These are phyloP conservation scores for Eimeria brunetti DNA, from an alignment of 169 alveolate species.

Conservation along the genomic window DNA sequence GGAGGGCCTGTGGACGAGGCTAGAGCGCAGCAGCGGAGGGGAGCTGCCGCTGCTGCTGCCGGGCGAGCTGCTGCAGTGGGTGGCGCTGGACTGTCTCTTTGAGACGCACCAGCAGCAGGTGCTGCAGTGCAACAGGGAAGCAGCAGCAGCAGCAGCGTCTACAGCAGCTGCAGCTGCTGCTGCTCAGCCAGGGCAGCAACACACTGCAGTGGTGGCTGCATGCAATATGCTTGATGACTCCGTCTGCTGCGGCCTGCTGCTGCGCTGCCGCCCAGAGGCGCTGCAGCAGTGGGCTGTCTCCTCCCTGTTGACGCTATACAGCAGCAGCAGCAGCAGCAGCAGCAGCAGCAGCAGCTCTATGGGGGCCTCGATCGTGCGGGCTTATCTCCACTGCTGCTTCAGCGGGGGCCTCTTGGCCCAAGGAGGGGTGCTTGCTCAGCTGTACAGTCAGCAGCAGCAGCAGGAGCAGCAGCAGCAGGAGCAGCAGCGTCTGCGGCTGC, in stretches of 20 bases:
- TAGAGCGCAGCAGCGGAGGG: conserved; percentile 42
- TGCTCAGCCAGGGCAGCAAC: not conserved
- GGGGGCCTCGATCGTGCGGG: conserved; percentile 39
- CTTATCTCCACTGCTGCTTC: conserved; percentile 66
- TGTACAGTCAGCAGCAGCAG: conserved; percentile 35
- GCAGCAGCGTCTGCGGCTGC: conserved; percentile 17
- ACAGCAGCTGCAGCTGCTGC: conserved; percentile 2
- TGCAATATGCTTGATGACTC: not conserved
- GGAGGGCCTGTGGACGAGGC: conserved; percentile 19
- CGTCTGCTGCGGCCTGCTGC: conserved; percentile 51
- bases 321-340: conserved; percentile 28
- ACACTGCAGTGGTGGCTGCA: conserved; percentile 37
- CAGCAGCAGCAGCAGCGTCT: conserved; percentile 45
- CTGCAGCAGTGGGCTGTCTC: conserved; percentile 51
- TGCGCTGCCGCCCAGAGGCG: conserved; percentile 31
- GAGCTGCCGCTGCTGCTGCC: conserved; percentile 57
- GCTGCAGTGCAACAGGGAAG: conserved; percentile 41
- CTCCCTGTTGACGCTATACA: not conserved
- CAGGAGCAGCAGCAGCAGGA: conserved; percentile 51
- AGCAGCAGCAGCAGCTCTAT: not conserved
- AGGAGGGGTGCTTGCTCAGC: conserved; percentile 24
- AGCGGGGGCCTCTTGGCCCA: conserved; percentile 58
- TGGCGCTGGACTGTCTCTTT: conserved; percentile 43
- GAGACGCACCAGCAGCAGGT: conserved; percentile 45
- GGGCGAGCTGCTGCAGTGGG: conserved; percentile 59